Percentiles rank a stretch among this genome's conserved stretches.
These are phyloP conservation scores for Pseudopediastrum boryanum DNA, from an alignment of 139 green algal species.

Conservation along the genomic window DNA sequence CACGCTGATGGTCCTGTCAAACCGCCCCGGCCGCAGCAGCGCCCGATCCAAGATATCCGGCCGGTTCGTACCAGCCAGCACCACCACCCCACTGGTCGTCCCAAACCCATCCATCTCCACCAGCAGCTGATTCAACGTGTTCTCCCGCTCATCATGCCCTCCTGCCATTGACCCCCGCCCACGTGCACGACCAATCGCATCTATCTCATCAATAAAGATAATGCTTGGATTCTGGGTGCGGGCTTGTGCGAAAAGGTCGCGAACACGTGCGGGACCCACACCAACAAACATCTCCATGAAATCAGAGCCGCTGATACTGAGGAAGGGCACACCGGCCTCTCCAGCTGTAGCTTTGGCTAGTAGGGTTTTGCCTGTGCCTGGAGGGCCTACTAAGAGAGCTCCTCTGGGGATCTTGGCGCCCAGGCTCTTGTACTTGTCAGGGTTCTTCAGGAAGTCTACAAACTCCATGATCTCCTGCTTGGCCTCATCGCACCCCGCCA, in stretches of 20 bases:
- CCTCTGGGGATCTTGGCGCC: conserved; percentile 94
- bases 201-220: conserved; percentile 98
- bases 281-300: conserved; percentile 89
- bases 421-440: conserved; percentile 79
- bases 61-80: conserved; percentile 97
- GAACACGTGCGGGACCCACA: conserved; percentile 47
- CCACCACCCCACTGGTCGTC: conserved; percentile 93
- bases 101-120: conserved; percentile 93
- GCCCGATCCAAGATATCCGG: conserved; percentile 98
- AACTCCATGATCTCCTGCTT: conserved; percentile 98
- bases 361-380: conserved; percentile 91
- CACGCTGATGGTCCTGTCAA: conserved; percentile 97
- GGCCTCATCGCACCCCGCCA: conserved; percentile 96
- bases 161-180: conserved; percentile 47
- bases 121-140: conserved; percentile 99
- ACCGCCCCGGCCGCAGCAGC: conserved; percentile 92
- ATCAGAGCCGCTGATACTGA: conserved; percentile 67
- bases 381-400: conserved; percentile 87
- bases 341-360: conserved; percentile 96
- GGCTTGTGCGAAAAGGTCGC: conserved; percentile 74
- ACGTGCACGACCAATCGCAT: conserved; percentile 84
- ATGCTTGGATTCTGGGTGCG: conserved; percentile 89
- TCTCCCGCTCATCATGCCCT: conserved; percentile 98
- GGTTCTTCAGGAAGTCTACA: conserved; percentile 94
- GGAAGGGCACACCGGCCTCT: conserved; percentile 95